Evolutionary conservation across 2,329 filamentous ascomycete genomes (phyloP).

Genomic region (Ascocoryne sarcoides): DNA sequence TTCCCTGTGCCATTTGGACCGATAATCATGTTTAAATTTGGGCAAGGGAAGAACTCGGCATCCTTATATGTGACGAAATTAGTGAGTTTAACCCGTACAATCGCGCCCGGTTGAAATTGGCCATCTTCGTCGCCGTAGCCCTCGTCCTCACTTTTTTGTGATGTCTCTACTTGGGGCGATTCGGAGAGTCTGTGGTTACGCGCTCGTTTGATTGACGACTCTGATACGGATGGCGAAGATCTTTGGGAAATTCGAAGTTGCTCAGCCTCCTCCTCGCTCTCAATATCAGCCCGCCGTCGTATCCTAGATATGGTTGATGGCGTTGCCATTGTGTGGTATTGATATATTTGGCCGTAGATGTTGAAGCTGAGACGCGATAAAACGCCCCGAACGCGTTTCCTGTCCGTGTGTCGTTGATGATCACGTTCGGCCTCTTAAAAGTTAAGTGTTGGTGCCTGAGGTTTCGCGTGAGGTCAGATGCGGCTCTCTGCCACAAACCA

Average conservation of each 20-base stretch:
- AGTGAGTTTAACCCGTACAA: neutral
- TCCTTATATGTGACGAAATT: conserved; percentile 86
- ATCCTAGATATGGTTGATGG: conserved; percentile 8
- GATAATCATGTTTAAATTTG: conserved; percentile 96
- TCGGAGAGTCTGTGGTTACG: conserved; percentile 13
- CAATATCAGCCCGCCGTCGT: conserved; percentile 17
- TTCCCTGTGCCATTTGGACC: conserved; percentile 98
- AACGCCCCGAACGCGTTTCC: too few species aligned
- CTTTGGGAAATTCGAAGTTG: conserved; percentile 11
- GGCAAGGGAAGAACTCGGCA: conserved; percentile 84
- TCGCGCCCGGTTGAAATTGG: conserved; percentile 29
- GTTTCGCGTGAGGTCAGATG: neutral
- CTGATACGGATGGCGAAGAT: conserved; percentile 10
- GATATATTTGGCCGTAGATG: neutral
- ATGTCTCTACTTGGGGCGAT: conserved; percentile 4
- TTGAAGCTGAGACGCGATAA: too few species aligned
- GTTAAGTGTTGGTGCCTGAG: neutral
- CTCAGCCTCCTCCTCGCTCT: conserved; percentile 22
- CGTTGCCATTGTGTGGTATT: conserved; percentile 10
- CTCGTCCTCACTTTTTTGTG: conserved; percentile 2
- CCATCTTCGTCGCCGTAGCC: conserved; percentile 4
- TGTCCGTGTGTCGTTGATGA: neutral
- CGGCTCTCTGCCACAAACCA: neutral
- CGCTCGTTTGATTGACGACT: conserved; percentile 19
- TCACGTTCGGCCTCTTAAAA: neutral